Evolutionary conservation across 768 basidiomycete species (phyloP).

Genomic region (Sistotremastrum suecicum): DNA sequence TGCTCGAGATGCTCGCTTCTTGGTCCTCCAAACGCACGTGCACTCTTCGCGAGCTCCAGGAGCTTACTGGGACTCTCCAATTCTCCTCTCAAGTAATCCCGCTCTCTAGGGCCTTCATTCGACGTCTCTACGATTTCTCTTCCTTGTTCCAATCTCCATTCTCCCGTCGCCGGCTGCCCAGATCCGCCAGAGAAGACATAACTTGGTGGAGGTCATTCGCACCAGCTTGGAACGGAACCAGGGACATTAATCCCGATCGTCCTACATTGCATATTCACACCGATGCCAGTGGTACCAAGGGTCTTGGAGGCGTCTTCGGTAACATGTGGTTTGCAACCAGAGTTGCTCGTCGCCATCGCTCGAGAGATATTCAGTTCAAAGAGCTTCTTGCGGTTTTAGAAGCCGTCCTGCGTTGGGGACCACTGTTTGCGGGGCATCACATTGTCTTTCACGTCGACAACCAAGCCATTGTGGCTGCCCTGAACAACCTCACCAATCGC

Average conservation of each 20-base stretch:
- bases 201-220: conserved; percentile 19
- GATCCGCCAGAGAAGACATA: conserved; percentile 11
- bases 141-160: conserved; percentile 13
- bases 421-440: conserved; percentile 12
- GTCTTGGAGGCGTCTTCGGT: conserved; percentile 12
- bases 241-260: conserved; percentile 1
- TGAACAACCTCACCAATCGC: conserved; percentile 2
- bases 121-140: conserved; percentile 17
- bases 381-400: conserved; percentile 19
- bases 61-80: conserved; percentile 20
- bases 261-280: conserved; percentile 13
- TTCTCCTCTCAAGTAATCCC: conserved; percentile 24
- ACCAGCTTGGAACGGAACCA: conserved; percentile 18
- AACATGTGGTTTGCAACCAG: conserved; percentile 15
- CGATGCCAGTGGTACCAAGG: conserved; percentile 20
- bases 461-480: conserved; percentile 10
- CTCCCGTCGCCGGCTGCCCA: conserved; percentile 13
- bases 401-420: conserved; percentile 17
- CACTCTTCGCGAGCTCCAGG: conserved; percentile 16
- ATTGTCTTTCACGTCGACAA: conserved; percentile 19
- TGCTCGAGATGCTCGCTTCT: conserved; percentile 10
- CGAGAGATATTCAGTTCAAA: conserved; percentile 20
- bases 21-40: conserved; percentile 12
- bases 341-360: conserved; percentile 12
- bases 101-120: conserved; percentile 14